Base-by-base conservation (phyloP, 371 early-diverging fungal species). In the Actinomucor elegans region DNA sequence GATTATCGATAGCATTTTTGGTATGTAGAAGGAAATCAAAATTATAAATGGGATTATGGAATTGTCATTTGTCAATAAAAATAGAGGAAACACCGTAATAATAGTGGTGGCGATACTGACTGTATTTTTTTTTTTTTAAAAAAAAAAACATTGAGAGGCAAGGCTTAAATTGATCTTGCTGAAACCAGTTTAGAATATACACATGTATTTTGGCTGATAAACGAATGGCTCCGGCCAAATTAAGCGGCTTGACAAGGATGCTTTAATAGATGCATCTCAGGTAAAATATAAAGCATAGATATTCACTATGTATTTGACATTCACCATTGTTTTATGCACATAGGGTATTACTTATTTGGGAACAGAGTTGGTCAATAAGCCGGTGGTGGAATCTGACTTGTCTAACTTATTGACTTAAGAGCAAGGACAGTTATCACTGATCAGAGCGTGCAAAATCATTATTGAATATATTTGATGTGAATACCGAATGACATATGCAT, bases 321-420 rank as follows among this genome's bases (percentile, higher is more conserved):
- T 38, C 9, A 5, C 17, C 18, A 45, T 31, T 14, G 9, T 23
- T n/a, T n/a, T n/a, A n/a, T 18, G 1, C 14, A 9, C 6, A 24
- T 45, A 85, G 83, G 84, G 85, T 23, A 74, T 90, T 27, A 88
- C 88, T 3, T 92, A 92, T 62, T 72, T 92, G 12, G 92, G 92
- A 5, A 88, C 91, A 11, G 92, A 92, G 63, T 92, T 90, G 91
- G 88, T 85, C 5, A 63, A 59, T 27, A 83, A 83, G 38, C 75
- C 83, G 0, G 64, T 79, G 23, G 78, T 75, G 12, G 53, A 79
- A 24, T 61, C 85, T 1, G 92, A 91, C 55, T 66, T 92, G 6
- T 62, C 77, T 0, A 0, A 74, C 79, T 2, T 72, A 82, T 48
- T 66, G 90, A 26, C 62, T 92, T 14, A 78, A 83, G 48, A 81